A percentile compares a stretch with the other conserved stretches of the same genome.
These are phyloP conservation scores for Aspergillus pseudoterreus DNA, from an alignment of 2,329 filamentous ascomycete genomes.

Conservation along the genomic window DNA sequence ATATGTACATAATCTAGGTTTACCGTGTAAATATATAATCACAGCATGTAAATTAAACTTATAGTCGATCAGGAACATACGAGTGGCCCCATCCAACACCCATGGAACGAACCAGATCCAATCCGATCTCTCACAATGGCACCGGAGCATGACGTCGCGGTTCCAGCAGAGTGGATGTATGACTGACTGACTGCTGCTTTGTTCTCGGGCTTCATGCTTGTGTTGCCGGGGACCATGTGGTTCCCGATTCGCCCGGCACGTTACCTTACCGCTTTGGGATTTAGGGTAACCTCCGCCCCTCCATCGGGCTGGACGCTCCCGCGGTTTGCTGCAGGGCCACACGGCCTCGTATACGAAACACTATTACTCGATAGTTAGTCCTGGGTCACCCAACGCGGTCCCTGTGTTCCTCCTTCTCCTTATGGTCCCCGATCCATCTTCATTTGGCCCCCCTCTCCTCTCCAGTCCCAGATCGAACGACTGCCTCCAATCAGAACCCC, in stretches of 20 bases:
- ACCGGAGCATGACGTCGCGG: neutral
- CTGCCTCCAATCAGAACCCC: neutral
- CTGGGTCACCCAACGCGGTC: neutral
- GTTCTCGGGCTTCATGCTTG: slow-evolving; percentile 17
- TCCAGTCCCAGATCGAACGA: neutral
- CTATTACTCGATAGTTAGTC: neutral
- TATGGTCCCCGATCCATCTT: neutral
- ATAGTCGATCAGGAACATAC: no score
- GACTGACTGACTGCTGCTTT: slow-evolving; percentile 2
- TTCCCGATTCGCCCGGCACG: slow-evolving; percentile 17
- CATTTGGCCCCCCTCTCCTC: neutral
- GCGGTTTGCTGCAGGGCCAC: slow-evolving; percentile 4
- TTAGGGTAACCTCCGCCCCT: slow-evolving; percentile 1
- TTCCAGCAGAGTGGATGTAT: neutral
- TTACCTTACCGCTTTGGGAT: slow-evolving; percentile 7
- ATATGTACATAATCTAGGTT: no score
- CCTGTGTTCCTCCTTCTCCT: neutral
- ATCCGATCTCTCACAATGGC: no score
- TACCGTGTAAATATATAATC: no score
- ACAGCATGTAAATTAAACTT: no score
- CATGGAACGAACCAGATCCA: no score
- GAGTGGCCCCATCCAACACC: no score
- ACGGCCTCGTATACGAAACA: neutral
- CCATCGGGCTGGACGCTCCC: neutral
- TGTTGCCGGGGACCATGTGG: slow-evolving; percentile 19